A percentile compares a stretch with the other conserved stretches of the same genome.
These are phyloP conservation scores for Dactylonectria macrodidyma DNA, from an alignment of 2,329 filamentous ascomycete species.

Conservation along the genomic window DNA sequence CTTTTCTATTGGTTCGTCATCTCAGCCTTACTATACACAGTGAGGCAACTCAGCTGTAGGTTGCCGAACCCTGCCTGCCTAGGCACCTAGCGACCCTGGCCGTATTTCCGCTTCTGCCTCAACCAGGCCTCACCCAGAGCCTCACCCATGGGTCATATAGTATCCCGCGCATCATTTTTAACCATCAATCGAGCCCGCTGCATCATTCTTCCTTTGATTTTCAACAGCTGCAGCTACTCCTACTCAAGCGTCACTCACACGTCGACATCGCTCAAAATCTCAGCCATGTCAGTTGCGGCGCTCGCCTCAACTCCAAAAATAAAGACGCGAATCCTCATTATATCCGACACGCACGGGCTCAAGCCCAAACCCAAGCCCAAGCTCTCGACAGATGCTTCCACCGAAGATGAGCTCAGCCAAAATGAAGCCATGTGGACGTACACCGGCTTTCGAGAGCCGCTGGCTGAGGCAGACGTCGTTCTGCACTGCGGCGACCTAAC, in stretches of 20 bases:
- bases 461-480: slow-evolving; percentile 60
- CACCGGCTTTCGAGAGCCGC: slow-evolving; percentile 51
- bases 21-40: neutral
- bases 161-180: neutral
- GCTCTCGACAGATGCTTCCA: slow-evolving; percentile 30
- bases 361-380: slow-evolving; percentile 38
- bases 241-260: neutral
- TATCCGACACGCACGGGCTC: slow-evolving; percentile 57
- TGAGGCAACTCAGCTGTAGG: neutral
- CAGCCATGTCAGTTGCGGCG: slow-evolving; percentile 64
- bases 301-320: slow-evolving; percentile 34
- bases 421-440: slow-evolving; percentile 27
- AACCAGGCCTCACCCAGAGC: neutral
- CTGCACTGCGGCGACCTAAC: slow-evolving; percentile 70
- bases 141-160: neutral
- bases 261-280: neutral
- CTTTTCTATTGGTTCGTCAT: too few relatives aligned
- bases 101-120: neutral
- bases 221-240: neutral
- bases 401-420: slow-evolving; percentile 45
- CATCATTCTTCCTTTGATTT: neutral
- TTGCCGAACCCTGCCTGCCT: neutral
- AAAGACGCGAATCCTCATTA: slow-evolving; percentile 56
- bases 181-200: neutral
- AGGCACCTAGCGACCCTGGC: neutral